Base-by-base conservation (phyloP, 2,329 filamentous ascomycete genomes). In the Pestalotiopsis sp. region DNA sequence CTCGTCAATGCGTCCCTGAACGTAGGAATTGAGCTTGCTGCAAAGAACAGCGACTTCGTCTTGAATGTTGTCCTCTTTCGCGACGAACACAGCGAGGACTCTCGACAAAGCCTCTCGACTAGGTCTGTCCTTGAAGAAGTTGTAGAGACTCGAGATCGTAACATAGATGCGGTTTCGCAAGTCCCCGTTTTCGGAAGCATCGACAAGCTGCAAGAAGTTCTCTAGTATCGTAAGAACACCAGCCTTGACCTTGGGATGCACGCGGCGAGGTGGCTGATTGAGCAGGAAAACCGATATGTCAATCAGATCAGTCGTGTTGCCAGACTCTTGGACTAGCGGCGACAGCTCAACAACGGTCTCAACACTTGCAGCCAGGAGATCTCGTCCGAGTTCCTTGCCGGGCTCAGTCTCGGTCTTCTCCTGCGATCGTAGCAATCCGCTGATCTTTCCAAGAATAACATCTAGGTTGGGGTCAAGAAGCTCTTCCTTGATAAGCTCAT, bases 171-270 rank as follows among this genome's bases (percentile, higher is more conserved):
- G 85, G 59, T 86, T 82, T 63, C 89, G 89, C 17, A 95, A 81
- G 27, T 86, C 84, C 5, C 80, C 75, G 63, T 92, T 85, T 69
- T 86, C 84, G 62, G 86, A 80, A 11, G 87, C 80, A 68, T 89
- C 83, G 70, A 89, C 89, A 2, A 92, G 82, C 9, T 90, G 89
- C 59, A 97, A 86, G 72, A 98, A 97, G 70, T 92, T 89, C 76
- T 96, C 90, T 20, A 98, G 82, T 65, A 97, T 93, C 59, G 91
- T 86, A 49, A 99, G 83, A 41, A 99, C 86, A 23, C 91, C 90
- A 6, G 92, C 89, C 82, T 98, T 98, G 7, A 92, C 92, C 74
- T 90, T 93, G 0, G 93, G 93, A 72, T 88, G 95, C 41, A 98
- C 94, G 66, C 91, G 87, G 70, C 93, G 90, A 27, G 92, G 89